Percentiles rank a stretch among this genome's conserved stretches.
phyloP scores from a whole-genome alignment of 257 asterid species.

The Solanum ossicruentum region DNA sequence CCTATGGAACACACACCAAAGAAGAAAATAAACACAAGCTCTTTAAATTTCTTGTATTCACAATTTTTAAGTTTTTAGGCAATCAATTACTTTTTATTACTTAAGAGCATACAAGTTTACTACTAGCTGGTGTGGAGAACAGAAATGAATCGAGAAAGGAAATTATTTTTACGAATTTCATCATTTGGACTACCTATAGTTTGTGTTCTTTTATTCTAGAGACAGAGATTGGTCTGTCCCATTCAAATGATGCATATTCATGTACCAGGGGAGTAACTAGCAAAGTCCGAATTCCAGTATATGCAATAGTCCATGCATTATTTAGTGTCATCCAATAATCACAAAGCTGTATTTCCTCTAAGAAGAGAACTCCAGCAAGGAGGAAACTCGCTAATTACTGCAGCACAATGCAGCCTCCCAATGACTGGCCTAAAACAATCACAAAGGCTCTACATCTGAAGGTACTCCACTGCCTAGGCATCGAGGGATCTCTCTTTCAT shows the following conservation, averaged over 20 bases:
- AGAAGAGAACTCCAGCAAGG: neutral
- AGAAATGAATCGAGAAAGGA: neutral
- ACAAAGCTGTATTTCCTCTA: neutral
- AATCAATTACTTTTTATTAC: neutral
- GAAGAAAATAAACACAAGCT: neutral
- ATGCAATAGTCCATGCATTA: neutral
- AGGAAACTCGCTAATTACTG: neutral
- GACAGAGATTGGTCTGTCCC: neutral
- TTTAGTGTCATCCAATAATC: neutral
- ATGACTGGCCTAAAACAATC: neutral
- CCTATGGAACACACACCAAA: neutral
- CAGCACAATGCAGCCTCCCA: neutral
- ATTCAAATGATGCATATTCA: neutral
- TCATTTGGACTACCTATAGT: neutral
- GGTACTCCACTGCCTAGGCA: neutral
- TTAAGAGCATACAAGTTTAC: neutral
- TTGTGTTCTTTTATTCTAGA: neutral
- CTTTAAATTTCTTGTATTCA: neutral
- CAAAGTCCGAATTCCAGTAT: neutral
- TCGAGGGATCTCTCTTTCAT: neutral
- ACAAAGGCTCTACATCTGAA: neutral
- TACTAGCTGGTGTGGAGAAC: neutral
- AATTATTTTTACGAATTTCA: neutral
- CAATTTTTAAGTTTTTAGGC: neutral
- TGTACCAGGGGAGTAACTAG: neutral